Conservation (phyloP, 352 stramenopile genomes). For the Phytophthora crassamura region DNA sequence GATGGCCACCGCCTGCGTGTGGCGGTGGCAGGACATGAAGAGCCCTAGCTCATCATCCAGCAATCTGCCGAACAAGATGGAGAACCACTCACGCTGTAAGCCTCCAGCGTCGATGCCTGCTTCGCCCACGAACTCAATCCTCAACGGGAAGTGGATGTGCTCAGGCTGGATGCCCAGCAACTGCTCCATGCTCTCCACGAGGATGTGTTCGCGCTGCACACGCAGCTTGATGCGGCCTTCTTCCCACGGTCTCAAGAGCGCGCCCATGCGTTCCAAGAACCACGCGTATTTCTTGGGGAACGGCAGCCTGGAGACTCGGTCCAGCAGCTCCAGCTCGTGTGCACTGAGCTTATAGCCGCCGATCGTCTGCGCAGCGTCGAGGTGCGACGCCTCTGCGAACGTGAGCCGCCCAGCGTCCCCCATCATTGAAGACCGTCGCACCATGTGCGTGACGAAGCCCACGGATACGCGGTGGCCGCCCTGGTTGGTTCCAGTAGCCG, state of each 20-base stretch:
- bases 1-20: slow-evolving; percentile 75
- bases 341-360: slow-evolving; percentile 64
- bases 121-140: slow-evolving; percentile 89
- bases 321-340: slow-evolving; percentile 66
- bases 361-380: slow-evolving; percentile 74
- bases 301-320: slow-evolving; percentile 66
- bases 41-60: slow-evolving; percentile 72
- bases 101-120: slow-evolving; percentile 79
- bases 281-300: slow-evolving; percentile 87
- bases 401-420: slow-evolving; percentile 59
- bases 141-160: slow-evolving; percentile 81
- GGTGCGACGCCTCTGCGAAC: slow-evolving; percentile 66
- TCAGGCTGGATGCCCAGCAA: slow-evolving; percentile 75
- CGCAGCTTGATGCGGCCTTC: slow-evolving; percentile 87
- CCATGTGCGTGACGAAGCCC: slow-evolving; percentile 75
- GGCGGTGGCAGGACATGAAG: slow-evolving; percentile 78
- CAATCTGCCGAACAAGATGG: slow-evolving; percentile 76
- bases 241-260: slow-evolving; percentile 72
- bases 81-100: slow-evolving; percentile 85
- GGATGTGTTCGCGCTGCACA: slow-evolving; percentile 73
- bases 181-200: slow-evolving; percentile 87
- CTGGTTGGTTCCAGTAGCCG: neutral
- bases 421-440: slow-evolving; percentile 63
- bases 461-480: slow-evolving; percentile 50
- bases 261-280: slow-evolving; percentile 82